A percentile compares a stretch with the other conserved stretches of the same genome.
Evolutionary conservation across 2,329 filamentous ascomycete species (phyloP).

Genomic region (Cercospora citrullina): DNA sequence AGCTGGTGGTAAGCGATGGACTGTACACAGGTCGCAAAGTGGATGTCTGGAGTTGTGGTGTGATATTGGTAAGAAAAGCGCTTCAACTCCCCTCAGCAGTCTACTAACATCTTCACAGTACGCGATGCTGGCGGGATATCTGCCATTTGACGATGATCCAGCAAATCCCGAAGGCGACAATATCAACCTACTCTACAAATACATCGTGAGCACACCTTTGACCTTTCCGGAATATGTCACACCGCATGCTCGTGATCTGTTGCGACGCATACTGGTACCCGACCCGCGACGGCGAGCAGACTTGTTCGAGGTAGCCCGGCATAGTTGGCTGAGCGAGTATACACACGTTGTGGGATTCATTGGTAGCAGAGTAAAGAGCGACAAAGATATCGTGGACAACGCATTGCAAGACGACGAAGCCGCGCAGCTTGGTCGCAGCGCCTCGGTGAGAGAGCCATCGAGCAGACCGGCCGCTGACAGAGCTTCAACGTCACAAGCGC

Average conservation of each 20-base stretch:
- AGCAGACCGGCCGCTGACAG: constrained; percentile 44
- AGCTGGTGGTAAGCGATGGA: constrained; percentile 95
- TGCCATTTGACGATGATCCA: constrained; percentile 97
- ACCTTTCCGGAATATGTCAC: constrained; percentile 99
- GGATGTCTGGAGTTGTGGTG: constrained; percentile 98
- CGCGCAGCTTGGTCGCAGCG: constrained; percentile 73
- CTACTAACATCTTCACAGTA: constrained; percentile 61
- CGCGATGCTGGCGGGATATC: constrained; percentile 95
- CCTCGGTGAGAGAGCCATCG: constrained; percentile 83
- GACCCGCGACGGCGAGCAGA: constrained; percentile 94
- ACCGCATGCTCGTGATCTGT: constrained; percentile 87
- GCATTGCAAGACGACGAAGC: constrained; percentile 60
- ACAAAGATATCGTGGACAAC: constrained; percentile 79
- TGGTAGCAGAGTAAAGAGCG: constrained; percentile 88
- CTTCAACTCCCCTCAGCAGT: neutral
- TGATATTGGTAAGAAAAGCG: constrained; percentile 76
- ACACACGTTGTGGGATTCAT: constrained; percentile 96
- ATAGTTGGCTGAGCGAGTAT: constrained; percentile 97
- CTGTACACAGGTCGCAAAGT: constrained; percentile 97
- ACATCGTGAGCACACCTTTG: constrained; percentile 94
- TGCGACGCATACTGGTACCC: constrained; percentile 90
- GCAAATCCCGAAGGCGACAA: constrained; percentile 98
- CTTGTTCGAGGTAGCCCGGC: constrained; percentile 92
- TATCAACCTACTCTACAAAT: constrained; percentile 98
- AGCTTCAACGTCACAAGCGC: constrained; percentile 19